These are phyloP conservation scores for Yamadazyma blattariae DNA, from an alignment of 1,139 yeast genomes.

Conservation along the genomic window DNA sequence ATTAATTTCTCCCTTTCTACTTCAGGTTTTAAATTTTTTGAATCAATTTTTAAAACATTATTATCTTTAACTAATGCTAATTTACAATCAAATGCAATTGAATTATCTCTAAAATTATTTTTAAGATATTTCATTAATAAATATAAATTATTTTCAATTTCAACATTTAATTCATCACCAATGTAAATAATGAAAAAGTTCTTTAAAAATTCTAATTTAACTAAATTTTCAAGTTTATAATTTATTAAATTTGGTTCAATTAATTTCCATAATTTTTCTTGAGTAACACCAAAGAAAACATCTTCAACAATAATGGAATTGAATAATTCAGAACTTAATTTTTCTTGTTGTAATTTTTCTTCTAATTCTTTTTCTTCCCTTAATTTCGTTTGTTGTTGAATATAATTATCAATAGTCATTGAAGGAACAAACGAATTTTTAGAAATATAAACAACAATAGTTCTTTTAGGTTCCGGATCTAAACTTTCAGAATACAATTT, in stretches of 20 bases:
- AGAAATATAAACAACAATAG: conserved; percentile 57
- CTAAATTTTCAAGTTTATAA: conserved; percentile 18
- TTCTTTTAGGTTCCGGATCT: conserved; percentile 77
- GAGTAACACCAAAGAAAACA: conserved; percentile 52
- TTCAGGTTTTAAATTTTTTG: conserved; percentile 6
- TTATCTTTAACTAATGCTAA: conserved; percentile 39
- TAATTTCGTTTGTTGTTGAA: conserved; percentile 19
- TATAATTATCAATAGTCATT: conserved; percentile 31
- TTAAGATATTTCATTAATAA: conserved; percentile 30
- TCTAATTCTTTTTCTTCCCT: conserved; percentile 21
- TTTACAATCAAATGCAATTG: conserved; percentile 49
- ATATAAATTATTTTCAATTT: conserved; percentile 32
- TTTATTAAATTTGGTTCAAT: conserved; percentile 18
- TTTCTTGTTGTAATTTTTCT: conserved; percentile 16
- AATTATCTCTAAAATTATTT: conserved; percentile 30
- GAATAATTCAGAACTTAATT: conserved; percentile 19
- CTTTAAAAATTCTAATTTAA: conserved; percentile 1
- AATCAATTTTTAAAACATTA: conserved; percentile 32
- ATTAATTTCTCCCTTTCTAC: conserved; percentile 2
- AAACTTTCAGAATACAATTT: conserved; percentile 68
- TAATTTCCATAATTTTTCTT: conserved; percentile 22
- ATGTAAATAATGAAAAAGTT: conserved; percentile 2
- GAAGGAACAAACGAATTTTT: conserved; percentile 31
- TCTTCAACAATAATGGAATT: conserved; percentile 58
- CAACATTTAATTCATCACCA: conserved; percentile 17